Evolutionary conservation across 2,329 filamentous ascomycete species (phyloP), one percentile per base, ranked within the genome.

Genomic region (Gnomoniopsis sp.): DNA sequence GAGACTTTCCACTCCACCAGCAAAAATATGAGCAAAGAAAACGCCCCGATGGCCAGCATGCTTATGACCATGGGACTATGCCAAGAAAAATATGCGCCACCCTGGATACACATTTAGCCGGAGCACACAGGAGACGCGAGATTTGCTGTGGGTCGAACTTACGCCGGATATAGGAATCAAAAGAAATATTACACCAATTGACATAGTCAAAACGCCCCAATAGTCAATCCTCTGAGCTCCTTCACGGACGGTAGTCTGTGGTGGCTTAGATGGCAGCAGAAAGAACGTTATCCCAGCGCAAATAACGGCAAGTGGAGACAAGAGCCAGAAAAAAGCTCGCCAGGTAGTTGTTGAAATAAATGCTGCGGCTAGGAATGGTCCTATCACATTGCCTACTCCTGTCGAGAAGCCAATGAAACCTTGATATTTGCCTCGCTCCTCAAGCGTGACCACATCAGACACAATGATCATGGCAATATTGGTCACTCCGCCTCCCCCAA

Each of bases 121-220:
- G 14, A n/a, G 38, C n/a, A 41, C 12, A n/a, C n/a, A n/a, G n/a
- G n/a, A n/a, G n/a, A n/a, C n/a, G 38, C 3, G 12, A 12, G 38
- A 41, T 15, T 15, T 15, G 3, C 14, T 15, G 38, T 41, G n/a
- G 12, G 3, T n/a, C 12, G 14, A 41, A 41, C 38, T 41, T n/a
- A 81, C 84, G 17, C 83, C 84, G 3, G 84, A 86, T 12, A 88
- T 79, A 0, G 86, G 85, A 47, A 88, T 84, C 21, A 88, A 73
- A 2, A 88, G 64, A 17, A 87, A 75, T 11, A 88, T 79, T 30
- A 87, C 79, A 0, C 78, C 83, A 12, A 79, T 70, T 0, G 81
- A 82, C 2, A 79, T 81, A 1, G 78, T 75, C 14, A 85, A 57
- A 1, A 84, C 73, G 2, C 86, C 86, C 23, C 72, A 78, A 63